Percentiles rank a stretch among this genome's conserved stretches.
Evolutionary conservation across 2,329 filamentous ascomycete species (phyloP).

Genomic region (Dactylellina haptotyla): DNA sequence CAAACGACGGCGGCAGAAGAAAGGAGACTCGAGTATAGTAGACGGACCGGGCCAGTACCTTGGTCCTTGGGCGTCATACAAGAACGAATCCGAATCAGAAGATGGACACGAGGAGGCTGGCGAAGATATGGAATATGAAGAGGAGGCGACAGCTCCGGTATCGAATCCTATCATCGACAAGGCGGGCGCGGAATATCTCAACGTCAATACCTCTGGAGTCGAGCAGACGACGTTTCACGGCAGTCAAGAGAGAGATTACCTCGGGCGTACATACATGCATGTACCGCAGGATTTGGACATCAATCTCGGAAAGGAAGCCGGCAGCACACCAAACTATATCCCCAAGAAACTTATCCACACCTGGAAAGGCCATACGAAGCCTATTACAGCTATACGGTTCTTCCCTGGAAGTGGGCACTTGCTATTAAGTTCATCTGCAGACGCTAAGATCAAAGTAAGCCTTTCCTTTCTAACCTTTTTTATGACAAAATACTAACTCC

Average conservation of each 20-base stretch:
- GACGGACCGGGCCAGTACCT: constrained; percentile 90
- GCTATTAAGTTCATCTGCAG: constrained; percentile 86
- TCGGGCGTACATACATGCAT: constrained; percentile 97
- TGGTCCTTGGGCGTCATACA: constrained; percentile 92
- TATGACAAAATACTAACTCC: constrained; percentile 17
- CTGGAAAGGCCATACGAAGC: constrained; percentile 84
- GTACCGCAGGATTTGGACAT: constrained; percentile 89
- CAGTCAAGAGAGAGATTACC: constrained; percentile 84
- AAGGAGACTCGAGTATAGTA: constrained; percentile 82
- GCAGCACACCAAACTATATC: constrained; percentile 86
- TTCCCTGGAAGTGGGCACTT: constrained; percentile 89
- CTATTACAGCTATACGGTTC: constrained; percentile 88
- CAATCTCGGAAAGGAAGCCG: constrained; percentile 81
- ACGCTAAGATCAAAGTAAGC: constrained; percentile 78
- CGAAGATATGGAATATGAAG: constrained; percentile 78
- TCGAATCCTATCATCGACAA: constrained; percentile 66
- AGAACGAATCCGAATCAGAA: constrained; percentile 73
- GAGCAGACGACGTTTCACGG: constrained; percentile 93
- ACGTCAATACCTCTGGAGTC: constrained; percentile 64
- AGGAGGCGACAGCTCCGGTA: constrained; percentile 73
- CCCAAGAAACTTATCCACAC: constrained; percentile 93
- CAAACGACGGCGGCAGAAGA: constrained; percentile 80
- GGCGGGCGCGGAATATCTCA: constrained; percentile 65
- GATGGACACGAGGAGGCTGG: constrained; percentile 76
- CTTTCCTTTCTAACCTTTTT: background rate